Evolutionary conservation across 140 eudicot species (phyloP).

Genomic region (Bidens hawaiensis): DNA sequence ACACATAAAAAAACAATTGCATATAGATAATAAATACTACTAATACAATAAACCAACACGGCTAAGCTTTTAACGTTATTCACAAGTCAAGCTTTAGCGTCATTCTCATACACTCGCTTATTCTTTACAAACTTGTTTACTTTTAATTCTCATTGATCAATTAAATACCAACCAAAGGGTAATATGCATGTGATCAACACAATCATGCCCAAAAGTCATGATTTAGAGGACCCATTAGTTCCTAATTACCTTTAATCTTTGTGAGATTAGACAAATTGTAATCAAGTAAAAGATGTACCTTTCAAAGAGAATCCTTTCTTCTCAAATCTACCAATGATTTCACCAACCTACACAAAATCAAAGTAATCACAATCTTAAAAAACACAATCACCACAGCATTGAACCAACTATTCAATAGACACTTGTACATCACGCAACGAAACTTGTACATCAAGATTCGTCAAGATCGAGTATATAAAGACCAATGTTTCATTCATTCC

Average conservation of each 20-base stretch:
- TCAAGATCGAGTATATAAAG: neutral
- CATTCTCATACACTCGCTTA: neutral
- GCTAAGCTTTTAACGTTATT: no score
- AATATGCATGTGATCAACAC: neutral
- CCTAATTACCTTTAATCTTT: no score
- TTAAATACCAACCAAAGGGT: neutral
- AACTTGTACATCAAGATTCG: neutral
- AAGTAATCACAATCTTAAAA: no score
- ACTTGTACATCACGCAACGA: conserved; percentile 7
- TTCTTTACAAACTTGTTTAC: neutral
- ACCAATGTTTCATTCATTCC: no score
- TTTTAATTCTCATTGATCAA: neutral
- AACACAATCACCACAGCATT: neutral
- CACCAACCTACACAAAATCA: conserved; percentile 74
- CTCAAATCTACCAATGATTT: conserved; percentile 91
- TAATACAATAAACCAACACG: no score
- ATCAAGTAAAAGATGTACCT: conserved; percentile 41
- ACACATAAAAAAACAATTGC: no score
- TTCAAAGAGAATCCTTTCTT: conserved; percentile 92
- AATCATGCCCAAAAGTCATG: conserved; percentile 8
- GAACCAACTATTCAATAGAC: no score
- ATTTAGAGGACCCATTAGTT: conserved; percentile 20
- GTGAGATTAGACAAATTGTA: conserved; percentile 12
- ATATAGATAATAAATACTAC: no score
- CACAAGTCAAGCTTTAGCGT: no score